Evolutionary conservation across 2,329 filamentous ascomycete genomes (phyloP).

Genomic region (Venturiaceae sp.): DNA sequence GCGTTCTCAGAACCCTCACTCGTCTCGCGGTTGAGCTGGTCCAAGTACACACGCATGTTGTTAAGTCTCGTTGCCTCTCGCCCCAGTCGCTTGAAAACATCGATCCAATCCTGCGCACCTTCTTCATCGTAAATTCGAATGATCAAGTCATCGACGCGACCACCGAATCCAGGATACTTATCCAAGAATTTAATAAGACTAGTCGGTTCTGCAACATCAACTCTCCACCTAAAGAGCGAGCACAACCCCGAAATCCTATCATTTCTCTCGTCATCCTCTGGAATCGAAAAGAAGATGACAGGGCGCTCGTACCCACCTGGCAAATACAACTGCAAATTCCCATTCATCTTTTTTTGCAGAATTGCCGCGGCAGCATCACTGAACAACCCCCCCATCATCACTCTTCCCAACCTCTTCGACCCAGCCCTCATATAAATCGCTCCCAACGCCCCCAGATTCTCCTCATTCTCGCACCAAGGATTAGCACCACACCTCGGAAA

Average conservation of each 20-base stretch:
- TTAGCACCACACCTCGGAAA: not conserved
- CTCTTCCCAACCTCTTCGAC: not conserved
- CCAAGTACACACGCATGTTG: not conserved
- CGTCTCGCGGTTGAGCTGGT: not conserved
- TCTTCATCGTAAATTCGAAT: not conserved
- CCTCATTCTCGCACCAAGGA: not conserved
- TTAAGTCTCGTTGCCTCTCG: not conserved
- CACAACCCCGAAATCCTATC: not conserved
- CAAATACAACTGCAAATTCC: not conserved
- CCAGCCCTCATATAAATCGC: not conserved
- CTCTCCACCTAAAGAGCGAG: not conserved
- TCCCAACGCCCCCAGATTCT: not conserved
- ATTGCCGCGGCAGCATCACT: not conserved
- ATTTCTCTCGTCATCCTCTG: not conserved
- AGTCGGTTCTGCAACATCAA: not conserved
- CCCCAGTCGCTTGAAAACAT: not conserved
- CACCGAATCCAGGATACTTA: not conserved
- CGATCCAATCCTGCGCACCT: not conserved
- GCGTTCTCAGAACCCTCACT: not conserved
- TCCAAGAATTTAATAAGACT: not conserved
- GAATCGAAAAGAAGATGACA: not conserved
- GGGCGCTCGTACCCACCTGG: not conserved
- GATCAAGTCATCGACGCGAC: not conserved
- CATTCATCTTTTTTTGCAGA: not conserved
- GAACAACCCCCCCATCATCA: not conserved